Evolutionary conservation across 1,284 basidiomycete species (phyloP), one percentile per base, ranked within the genome.

Genomic region (Hemileia vastatrix): DNA sequence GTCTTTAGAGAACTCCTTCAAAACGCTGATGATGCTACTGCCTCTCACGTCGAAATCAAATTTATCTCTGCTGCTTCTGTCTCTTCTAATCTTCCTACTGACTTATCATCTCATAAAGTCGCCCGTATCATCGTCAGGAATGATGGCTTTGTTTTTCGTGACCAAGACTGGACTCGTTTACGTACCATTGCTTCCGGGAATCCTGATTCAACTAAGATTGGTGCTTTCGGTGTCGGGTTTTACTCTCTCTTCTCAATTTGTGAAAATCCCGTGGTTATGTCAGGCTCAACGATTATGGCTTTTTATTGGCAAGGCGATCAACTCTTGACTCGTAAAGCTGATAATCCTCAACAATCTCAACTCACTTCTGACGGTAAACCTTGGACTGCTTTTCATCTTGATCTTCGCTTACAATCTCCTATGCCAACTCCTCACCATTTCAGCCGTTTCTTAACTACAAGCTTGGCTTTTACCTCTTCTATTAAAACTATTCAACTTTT

Each of bases 221-320:
- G 88, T 18, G 87, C 88, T 2, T 90, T 90, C 70, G 88, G 88
- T 64, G 88, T 81, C 24, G 80, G 79, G 52, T 80, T 79, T 73
- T 81, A 80, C 70, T 78, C 77, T 4, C 72, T 81, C 15, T 81
- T 79, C 71, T 78, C 76, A 54, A 77, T 80, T 13, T 71, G 67
- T 64, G 93, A 97, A 66, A 86, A 90, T 67, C 94, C 94, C 0
- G 88, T 94, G 71, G 93, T 97, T 6, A 86, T 85, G 8, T 92
- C 88, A 15, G 92, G 89, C 72, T 83, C 82, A 55, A 83, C 90
- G 52, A 70, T 78, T 54, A 67, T 70, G 91, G 88, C 87, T 1
- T 97, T 98, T 76, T 89, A 95, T 75, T 98, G 92, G 92, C 93
- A 92, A 74, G 87, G 89, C 70, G 86, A 86, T 69, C 88, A 87